Conservation (phyloP, 2,329 filamentous ascomycete species). For the Thielaviopsis ethacetica region DNA sequence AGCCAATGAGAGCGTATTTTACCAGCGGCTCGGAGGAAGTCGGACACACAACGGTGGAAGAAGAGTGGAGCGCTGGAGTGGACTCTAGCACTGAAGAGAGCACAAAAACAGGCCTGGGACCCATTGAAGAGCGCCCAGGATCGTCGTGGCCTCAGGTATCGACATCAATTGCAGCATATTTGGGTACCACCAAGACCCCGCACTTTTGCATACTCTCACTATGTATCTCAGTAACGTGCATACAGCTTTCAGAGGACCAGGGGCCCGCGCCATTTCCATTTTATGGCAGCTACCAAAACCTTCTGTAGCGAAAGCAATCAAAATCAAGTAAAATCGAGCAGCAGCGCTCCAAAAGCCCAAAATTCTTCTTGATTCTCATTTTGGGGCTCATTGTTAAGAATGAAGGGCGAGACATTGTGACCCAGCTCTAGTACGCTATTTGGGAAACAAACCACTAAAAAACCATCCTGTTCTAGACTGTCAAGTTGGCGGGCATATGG, state of each 20-base stretch:
- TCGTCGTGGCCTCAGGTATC: conserved; percentile 12
- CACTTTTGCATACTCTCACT: conserved; percentile 6
- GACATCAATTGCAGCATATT: conserved; percentile 8
- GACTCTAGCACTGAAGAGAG: conserved; percentile 5
- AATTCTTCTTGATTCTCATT: not conserved
- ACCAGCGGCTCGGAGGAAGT: conserved; percentile 12
- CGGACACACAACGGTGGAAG: conserved; percentile 12
- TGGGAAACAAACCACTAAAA: not conserved
- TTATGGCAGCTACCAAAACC: not conserved
- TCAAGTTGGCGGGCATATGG: not conserved
- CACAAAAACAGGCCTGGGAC: conserved; percentile 7
- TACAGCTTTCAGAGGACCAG: not conserved
- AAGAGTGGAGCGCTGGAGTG: conserved; percentile 12
- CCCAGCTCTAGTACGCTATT: not conserved
- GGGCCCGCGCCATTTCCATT: not conserved
- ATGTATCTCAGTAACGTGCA: conserved; percentile 10
- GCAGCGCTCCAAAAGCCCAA: not conserved
- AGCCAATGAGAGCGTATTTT: conserved; percentile 12
- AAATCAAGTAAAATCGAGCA: not conserved
- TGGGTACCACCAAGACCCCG: conserved; percentile 9
- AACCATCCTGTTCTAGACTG: not conserved
- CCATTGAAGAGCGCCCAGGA: not conserved
- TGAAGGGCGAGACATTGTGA: not conserved
- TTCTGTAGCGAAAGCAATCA: not conserved
- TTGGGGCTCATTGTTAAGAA: not conserved